Evolutionary conservation across 2,329 filamentous ascomycete genomes (phyloP).

Genomic region (Dactylonectria estremocensis): DNA sequence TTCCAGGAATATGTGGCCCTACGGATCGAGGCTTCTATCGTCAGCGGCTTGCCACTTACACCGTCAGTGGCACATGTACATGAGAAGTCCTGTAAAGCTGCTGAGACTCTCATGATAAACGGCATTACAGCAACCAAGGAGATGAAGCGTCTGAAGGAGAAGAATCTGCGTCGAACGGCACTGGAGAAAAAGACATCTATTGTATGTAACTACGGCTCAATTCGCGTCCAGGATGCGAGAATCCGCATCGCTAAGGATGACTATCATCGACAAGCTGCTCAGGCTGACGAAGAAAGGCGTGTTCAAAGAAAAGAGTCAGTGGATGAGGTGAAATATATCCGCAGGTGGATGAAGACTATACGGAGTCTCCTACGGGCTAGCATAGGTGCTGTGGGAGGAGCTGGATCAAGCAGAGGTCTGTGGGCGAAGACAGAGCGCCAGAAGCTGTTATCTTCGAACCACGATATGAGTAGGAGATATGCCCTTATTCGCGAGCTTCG

Average conservation of each 20-base stretch:
- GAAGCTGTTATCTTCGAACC: background rate
- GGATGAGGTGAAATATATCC: background rate
- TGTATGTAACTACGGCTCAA: background rate
- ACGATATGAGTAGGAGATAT: background rate
- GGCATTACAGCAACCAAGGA: background rate
- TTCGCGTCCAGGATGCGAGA: background rate
- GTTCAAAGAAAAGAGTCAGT: background rate
- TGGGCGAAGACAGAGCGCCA: background rate
- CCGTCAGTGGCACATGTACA: background rate
- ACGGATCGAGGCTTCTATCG: background rate
- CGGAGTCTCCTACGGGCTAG: background rate
- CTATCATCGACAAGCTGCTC: background rate
- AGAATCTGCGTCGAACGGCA: background rate
- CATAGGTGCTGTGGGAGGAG: background rate
- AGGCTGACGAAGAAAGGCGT: background rate
- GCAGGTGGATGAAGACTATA: background rate
- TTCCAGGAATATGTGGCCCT: background rate
- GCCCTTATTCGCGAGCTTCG: background rate
- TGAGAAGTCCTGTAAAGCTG: background rate
- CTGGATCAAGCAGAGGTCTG: background rate
- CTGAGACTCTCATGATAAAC: background rate
- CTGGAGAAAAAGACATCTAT: background rate
- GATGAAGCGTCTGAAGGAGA: background rate
- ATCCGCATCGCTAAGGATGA: background rate
- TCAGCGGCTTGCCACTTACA: background rate